phyloP scores from a whole-genome alignment of 495 filamentous ascomycete species.

The Penicillium chermesinum region DNA sequence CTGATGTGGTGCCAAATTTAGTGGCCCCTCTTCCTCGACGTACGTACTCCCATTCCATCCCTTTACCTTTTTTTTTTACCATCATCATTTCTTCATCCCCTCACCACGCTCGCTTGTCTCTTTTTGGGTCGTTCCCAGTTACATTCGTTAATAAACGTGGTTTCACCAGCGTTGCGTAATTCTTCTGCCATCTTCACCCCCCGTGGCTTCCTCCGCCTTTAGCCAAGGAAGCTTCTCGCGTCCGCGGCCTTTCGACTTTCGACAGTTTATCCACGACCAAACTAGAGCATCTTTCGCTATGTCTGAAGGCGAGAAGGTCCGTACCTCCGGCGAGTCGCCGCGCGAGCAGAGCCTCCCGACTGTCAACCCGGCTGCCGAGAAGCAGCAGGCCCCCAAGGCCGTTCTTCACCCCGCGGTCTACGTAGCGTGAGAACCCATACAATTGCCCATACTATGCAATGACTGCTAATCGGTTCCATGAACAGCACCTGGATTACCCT shows the following conservation, averaged over 20 bases:
- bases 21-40: neutral
- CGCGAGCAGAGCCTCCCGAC: constrained; percentile 68
- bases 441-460: neutral
- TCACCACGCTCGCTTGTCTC: constrained; percentile 28
- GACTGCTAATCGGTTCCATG: neutral
- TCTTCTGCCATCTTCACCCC: constrained; percentile 22
- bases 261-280: constrained; percentile 46
- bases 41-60: constrained; percentile 19
- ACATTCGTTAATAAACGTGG: constrained; percentile 18
- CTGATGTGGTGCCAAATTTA: neutral
- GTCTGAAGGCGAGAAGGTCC: constrained; percentile 69
- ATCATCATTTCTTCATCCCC: constrained; percentile 29
- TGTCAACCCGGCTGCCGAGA: constrained; percentile 68
- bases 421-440: constrained; percentile 63
- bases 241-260: constrained; percentile 49
- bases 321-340: constrained; percentile 68
- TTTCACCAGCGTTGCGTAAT: constrained; percentile 17
- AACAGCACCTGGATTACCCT: constrained; percentile 81
- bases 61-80: constrained; percentile 11
- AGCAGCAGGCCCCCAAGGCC: constrained; percentile 56
- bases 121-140: constrained; percentile 19
- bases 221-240: constrained; percentile 43
- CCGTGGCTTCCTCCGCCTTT: constrained; percentile 46
- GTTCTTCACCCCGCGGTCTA: constrained; percentile 82
- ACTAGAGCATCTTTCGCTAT: constrained; percentile 50